Evolutionary conservation across 768 basidiomycete genomes (phyloP), one percentile per base, ranked within the genome.

Genomic region (Mycena vulgaris): DNA sequence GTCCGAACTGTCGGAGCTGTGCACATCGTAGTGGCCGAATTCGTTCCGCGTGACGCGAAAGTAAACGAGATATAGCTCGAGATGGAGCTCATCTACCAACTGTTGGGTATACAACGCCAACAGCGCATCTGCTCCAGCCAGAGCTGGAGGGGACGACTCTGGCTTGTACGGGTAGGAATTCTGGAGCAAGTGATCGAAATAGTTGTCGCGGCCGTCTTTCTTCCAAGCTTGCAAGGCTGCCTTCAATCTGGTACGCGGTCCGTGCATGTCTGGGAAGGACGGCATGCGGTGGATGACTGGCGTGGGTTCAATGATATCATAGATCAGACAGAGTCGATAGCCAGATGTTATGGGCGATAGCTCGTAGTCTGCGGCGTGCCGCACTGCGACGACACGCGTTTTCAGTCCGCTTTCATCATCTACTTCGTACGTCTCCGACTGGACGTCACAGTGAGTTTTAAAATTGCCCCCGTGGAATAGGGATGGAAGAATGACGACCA

Each of bases 181-280:
- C 25, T 37, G 35, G 9, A 56, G 55, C 3, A 37, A 23, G 13
- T 56, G 27, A 5, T 23, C n/a, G 35, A 60, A 23, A 16, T n/a
- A 9, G 6, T 56, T 28, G 45, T 25, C n/a, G 17, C 33, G 10
- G 8, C 45, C 37, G 2, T 17, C 8, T 5, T 56, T 48, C 25
- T 57, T 71, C 70, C 70, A 71, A 2, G 65, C 62, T 3, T 19
- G 35, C 19, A 71, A 37, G 17, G 47, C 45, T 16, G 58, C 27
- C 7, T 51, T 58, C 17, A 71, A 14, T n/a, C 33, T 58, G 6
- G 28, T 21, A 13, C 7, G 16, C 8, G 70, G 39, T 8, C 70
- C 58, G 17, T 25, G 21, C 7, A 67, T 35, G 17, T 61, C 48
- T 5, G 65, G 55, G 25, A 39, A 40, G 30, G 9, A 52, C 39